These are phyloP conservation scores for Penicillium fuscoglaucum DNA, from an alignment of 2,329 filamentous ascomycete genomes.

Conservation along the genomic window DNA sequence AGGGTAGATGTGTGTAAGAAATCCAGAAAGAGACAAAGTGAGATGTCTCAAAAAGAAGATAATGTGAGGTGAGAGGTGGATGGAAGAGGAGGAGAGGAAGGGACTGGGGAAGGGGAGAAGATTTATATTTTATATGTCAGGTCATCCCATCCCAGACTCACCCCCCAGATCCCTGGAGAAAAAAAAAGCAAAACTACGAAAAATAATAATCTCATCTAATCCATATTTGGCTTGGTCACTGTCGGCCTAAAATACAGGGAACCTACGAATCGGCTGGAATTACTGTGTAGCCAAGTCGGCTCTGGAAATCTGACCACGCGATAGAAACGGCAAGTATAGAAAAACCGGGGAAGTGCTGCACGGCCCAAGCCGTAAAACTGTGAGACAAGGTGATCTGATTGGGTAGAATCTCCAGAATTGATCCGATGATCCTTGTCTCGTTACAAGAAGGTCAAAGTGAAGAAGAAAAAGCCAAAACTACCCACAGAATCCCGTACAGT, in stretches of 20 bases:
- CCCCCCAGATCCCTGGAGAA: not conserved
- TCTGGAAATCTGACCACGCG: conserved; percentile 1
- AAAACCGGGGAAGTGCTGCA: conserved; percentile 9
- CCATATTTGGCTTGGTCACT: not conserved
- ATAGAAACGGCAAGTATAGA: conserved; percentile 1
- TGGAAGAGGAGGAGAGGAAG: not conserved
- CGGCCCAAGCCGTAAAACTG: not conserved
- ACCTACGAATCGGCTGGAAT: conserved; percentile 1
- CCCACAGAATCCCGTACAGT: too few relatives aligned
- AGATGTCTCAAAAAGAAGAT: not conserved
- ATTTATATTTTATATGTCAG: conserved; percentile 3
- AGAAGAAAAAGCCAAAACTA: too few relatives aligned
- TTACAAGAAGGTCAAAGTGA: not conserved
- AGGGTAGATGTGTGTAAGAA: not conserved
- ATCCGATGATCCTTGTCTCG: not conserved
- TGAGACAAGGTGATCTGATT: not conserved
- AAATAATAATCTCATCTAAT: not conserved
- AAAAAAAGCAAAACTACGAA: not conserved
- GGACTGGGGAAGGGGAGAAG: not conserved
- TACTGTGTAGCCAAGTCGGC: conserved; percentile 7
- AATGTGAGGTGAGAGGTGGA: not conserved
- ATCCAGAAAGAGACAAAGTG: not conserved
- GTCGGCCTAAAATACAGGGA: not conserved
- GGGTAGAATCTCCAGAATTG: not conserved
- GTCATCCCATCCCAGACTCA: not conserved